These are phyloP conservation scores for Apiospora koreana DNA, from an alignment of 2,329 filamentous ascomycete genomes.

Conservation along the genomic window DNA sequence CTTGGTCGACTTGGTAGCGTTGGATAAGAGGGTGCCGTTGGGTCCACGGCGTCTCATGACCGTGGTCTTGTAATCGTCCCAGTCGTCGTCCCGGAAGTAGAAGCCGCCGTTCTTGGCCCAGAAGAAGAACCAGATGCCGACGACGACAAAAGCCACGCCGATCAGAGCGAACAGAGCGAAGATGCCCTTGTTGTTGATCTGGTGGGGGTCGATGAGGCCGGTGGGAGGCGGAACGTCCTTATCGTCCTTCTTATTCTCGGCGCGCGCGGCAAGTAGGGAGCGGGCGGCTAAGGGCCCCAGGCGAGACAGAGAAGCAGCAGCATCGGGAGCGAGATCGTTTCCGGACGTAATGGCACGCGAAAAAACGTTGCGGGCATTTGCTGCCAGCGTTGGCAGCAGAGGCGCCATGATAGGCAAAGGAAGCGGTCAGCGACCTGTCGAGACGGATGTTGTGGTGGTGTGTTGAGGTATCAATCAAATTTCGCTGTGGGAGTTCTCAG, in stretches of 20 bases:
- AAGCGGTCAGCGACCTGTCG: not conserved
- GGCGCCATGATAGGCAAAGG: conserved; percentile 30
- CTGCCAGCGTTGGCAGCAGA: conserved; percentile 30
- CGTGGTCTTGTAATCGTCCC: conserved; percentile 98
- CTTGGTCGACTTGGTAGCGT: conserved; percentile 78
- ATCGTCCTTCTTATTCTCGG: conserved; percentile 30
- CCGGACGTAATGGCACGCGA: conserved; percentile 25
- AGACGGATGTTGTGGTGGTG: not conserved
- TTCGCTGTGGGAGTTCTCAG: not conserved
- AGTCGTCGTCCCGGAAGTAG: conserved; percentile 80
- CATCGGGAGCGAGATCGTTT: too few relatives aligned
- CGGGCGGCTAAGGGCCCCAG: too few relatives aligned
- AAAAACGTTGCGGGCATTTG: conserved; percentile 30
- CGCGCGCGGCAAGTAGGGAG: conserved; percentile 44
- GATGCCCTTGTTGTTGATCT: conserved; percentile 69
- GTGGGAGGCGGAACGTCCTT: conserved; percentile 46
- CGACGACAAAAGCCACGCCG: conserved; percentile 72
- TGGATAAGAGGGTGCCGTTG: conserved; percentile 82
- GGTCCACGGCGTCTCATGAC: conserved; percentile 87
- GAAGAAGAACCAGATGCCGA: conserved; percentile 96
- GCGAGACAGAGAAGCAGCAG: too few relatives aligned
- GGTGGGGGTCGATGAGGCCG: conserved; percentile 54
- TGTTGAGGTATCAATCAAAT: not conserved
- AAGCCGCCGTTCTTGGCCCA: conserved; percentile 97
- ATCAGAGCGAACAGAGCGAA: conserved; percentile 86